Evolutionary conservation across 768 basidiomycete genomes (phyloP).

Genomic region (Suillus placidus): DNA sequence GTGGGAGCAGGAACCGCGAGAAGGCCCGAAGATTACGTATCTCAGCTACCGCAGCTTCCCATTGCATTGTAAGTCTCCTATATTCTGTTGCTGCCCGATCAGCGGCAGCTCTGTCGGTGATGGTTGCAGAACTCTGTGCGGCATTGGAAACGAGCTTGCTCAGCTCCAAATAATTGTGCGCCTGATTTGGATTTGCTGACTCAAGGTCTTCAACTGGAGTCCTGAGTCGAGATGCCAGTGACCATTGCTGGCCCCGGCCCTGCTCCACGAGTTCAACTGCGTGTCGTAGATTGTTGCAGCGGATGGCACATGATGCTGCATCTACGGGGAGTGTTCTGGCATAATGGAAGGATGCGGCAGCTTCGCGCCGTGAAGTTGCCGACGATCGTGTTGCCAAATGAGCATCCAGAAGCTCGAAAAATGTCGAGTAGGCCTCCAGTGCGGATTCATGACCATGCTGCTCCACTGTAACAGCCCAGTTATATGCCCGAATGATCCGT

Average conservation of each 20-base stretch:
- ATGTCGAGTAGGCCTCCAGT: no score
- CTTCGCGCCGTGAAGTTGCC: background rate
- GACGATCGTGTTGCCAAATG: background rate
- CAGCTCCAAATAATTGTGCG: background rate
- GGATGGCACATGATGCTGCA: constrained; percentile 19
- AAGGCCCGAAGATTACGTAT: background rate
- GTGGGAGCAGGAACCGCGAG: background rate
- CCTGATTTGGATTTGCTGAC: background rate
- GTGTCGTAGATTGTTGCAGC: background rate
- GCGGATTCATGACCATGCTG: no score
- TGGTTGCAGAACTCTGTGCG: background rate
- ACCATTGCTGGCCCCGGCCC: constrained; percentile 26
- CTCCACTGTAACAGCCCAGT: no score
- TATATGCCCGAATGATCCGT: background rate
- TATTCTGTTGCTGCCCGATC: background rate
- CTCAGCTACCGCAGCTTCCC: background rate
- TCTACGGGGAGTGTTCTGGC: background rate
- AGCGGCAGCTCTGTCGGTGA: background rate
- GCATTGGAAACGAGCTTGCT: background rate
- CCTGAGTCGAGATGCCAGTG: constrained; percentile 26
- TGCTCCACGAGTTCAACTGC: constrained; percentile 33
- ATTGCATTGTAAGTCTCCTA: background rate
- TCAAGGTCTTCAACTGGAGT: constrained; percentile 13
- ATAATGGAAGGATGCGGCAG: background rate
- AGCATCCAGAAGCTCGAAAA: constrained; percentile 1